phyloP scores from a whole-genome alignment of 805 yeast genomes.

The Candida tammaniensis region DNA sequence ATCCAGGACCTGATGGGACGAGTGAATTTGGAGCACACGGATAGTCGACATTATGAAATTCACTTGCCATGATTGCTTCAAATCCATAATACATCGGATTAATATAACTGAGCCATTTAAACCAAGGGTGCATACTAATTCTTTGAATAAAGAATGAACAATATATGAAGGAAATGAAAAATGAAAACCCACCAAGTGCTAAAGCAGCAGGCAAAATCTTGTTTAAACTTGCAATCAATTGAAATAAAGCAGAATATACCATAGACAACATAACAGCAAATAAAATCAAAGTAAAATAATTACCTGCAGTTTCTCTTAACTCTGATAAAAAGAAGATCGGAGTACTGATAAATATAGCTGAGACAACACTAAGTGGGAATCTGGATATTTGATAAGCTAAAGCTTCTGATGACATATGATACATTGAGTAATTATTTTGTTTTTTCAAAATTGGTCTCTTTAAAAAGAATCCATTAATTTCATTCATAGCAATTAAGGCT shows the following conservation, averaged over 20 bases:
- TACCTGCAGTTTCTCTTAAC: conserved; percentile 30
- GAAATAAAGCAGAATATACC: conserved; percentile 37
- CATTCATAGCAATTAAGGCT: conserved; percentile 57
- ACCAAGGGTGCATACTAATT: conserved; percentile 58
- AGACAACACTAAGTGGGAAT: conserved; percentile 52
- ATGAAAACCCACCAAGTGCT: conserved; percentile 15
- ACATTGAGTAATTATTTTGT: conserved; percentile 66
- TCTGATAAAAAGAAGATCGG: conserved; percentile 47
- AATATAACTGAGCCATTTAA: conserved; percentile 45
- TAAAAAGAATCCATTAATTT: conserved; percentile 53
- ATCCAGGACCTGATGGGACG: conserved; percentile 58
- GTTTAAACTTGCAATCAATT: conserved; percentile 40
- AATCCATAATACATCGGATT: conserved; percentile 41
- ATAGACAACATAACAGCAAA: conserved; percentile 25
- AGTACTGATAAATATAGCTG: conserved; percentile 27
- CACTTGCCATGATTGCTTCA: conserved; percentile 62
- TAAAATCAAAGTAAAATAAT: conserved; percentile 34
- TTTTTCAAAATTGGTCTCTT: conserved; percentile 63
- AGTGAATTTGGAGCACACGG: conserved; percentile 13
- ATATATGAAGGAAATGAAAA: conserved; percentile 50
- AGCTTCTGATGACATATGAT: conserved; percentile 72
- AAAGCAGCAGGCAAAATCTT: conserved; percentile 40
- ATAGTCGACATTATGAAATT: conserved; percentile 61
- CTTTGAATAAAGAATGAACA: conserved; percentile 44
- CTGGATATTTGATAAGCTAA: conserved; percentile 57